These are phyloP conservation scores for Adansonia gregorii DNA, from an alignment of 441 rosid genomes.

Conservation along the genomic window DNA sequence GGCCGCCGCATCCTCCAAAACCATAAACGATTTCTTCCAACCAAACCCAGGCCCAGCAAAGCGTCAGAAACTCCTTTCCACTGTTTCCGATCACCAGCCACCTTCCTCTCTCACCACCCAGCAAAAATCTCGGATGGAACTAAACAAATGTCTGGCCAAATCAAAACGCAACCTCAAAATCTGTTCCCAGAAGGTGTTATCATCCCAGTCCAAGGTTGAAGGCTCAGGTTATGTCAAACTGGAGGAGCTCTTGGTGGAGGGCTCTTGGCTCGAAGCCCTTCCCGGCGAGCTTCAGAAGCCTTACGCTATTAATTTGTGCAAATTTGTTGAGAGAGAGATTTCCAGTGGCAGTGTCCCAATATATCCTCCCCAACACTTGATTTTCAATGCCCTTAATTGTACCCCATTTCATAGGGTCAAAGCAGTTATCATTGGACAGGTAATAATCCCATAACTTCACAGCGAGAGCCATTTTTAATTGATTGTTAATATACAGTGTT, in stretches of 20 bases:
- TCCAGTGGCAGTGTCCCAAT: conserved; percentile 42
- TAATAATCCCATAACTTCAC: conserved; percentile 9
- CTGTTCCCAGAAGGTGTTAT: conserved; percentile 62
- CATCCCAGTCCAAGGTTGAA: conserved; percentile 51
- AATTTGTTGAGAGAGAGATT: conserved; percentile 64
- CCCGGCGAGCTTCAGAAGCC: conserved; percentile 72
- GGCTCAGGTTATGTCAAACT: conserved; percentile 58
- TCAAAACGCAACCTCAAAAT: conserved; percentile 69
- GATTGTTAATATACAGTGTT: background rate
- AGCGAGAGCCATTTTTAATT: background rate
- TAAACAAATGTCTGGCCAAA: conserved; percentile 67
- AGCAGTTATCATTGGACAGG: conserved; percentile 89
- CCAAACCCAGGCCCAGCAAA: conserved; percentile 55
- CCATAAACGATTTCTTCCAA: conserved; percentile 67
- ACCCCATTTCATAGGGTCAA: conserved; percentile 78
- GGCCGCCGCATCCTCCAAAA: conserved; percentile 56
- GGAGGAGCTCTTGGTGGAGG: conserved; percentile 81
- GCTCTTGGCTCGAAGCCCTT: conserved; percentile 74
- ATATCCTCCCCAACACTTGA: conserved; percentile 76
- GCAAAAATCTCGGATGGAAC: conserved; percentile 58
- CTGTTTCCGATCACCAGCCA: conserved; percentile 12
- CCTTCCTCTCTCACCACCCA: conserved; percentile 46
- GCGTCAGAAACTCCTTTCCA: conserved; percentile 53
- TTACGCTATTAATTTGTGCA: conserved; percentile 60
- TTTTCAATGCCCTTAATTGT: conserved; percentile 86